Base-by-base conservation (phyloP, 495 filamentous ascomycete species). In the Talaromyces adpressus region DNA sequence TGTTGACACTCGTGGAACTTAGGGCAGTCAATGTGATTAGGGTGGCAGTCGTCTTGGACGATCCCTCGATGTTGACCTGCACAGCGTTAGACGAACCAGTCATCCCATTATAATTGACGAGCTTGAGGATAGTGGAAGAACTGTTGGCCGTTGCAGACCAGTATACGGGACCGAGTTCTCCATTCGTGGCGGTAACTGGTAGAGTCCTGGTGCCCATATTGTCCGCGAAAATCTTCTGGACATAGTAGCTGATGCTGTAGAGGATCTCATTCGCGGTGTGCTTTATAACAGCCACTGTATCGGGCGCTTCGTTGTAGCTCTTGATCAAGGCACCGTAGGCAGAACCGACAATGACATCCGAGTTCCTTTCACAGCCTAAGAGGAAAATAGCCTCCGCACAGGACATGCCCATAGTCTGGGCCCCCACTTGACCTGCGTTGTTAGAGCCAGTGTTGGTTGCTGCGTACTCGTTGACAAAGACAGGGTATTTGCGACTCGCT, bases 361-460 rank as follows among this genome's bases (percentile, higher is more conserved):
- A 78, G 69, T 91, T 90, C 23, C 86, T 77, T 73, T 91, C 88
- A 49, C 84, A 79, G 27, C 85, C 87, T 39, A 91, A 79, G 65
- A 89, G 79, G 64, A 84, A 88, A 29, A 90, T 81, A 2, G 86
- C 87, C 66, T 92, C 88, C 25, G 30, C 30, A 32, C 30, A 32
- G 30, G 30, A 32, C 30, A 32, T 32, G 30, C 30, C 30, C 30
- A 32, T 3, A 32, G 30, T 32, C 30, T 32, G 30, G 6, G 30
- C 30, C 76, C 14, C 59, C 7, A 63, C 45, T 64, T 62, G 45
- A 59, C 65, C 64, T 32, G 61, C 80, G 6, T 62, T 63, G 58
- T 78, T 72, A 4, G 80, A 72, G 27, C 80, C 79, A 6, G 82
- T 79, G 23, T 85, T 79, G 7, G 84, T 74, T 61, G 72, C 77